These are phyloP conservation scores for Calycina herbarum DNA, from an alignment of 2,329 filamentous ascomycete genomes.

Conservation along the genomic window DNA sequence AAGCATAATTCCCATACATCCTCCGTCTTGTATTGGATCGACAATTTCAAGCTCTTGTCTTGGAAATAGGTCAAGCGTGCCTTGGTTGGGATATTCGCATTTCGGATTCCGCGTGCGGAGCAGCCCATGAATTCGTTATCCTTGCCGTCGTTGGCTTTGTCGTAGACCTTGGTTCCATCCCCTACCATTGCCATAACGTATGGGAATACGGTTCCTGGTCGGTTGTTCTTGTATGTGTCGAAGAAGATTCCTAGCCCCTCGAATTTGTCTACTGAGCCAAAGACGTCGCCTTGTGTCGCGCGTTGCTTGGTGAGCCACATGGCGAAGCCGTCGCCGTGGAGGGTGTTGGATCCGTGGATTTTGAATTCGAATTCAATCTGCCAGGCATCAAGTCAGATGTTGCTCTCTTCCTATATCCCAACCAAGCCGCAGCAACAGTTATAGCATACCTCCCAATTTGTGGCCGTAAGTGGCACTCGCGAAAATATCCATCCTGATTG, in stretches of 20 bases:
- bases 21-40: slow-evolving; percentile 91
- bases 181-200: slow-evolving; percentile 99
- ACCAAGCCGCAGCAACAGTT: background rate
- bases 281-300: slow-evolving; percentile 76
- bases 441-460: slow-evolving; percentile 81
- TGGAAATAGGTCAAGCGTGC: slow-evolving; percentile 92
- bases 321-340: slow-evolving; percentile 95
- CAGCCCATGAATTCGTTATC: slow-evolving; percentile 89
- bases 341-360: slow-evolving; percentile 82
- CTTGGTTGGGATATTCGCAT: slow-evolving; percentile 77
- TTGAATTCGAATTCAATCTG: slow-evolving; percentile 92
- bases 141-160: slow-evolving; percentile 94
- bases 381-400: background rate
- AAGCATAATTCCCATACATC: slow-evolving; percentile 91
- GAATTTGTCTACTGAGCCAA: slow-evolving; percentile 84
- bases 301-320: slow-evolving; percentile 98
- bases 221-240: slow-evolving; percentile 99
- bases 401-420: background rate
- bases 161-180: slow-evolving; percentile 84
- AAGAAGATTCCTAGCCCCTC: slow-evolving; percentile 91
- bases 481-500: slow-evolving; percentile 94
- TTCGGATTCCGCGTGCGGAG: slow-evolving; percentile 88
- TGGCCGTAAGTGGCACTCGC: slow-evolving; percentile 89
- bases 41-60: slow-evolving; percentile 86
- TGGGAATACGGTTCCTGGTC: slow-evolving; percentile 91